Evolutionary conservation across 495 filamentous ascomycete species (phyloP), one percentile per base, ranked within the genome.

Genomic region (Amorphotheca resinae): DNA sequence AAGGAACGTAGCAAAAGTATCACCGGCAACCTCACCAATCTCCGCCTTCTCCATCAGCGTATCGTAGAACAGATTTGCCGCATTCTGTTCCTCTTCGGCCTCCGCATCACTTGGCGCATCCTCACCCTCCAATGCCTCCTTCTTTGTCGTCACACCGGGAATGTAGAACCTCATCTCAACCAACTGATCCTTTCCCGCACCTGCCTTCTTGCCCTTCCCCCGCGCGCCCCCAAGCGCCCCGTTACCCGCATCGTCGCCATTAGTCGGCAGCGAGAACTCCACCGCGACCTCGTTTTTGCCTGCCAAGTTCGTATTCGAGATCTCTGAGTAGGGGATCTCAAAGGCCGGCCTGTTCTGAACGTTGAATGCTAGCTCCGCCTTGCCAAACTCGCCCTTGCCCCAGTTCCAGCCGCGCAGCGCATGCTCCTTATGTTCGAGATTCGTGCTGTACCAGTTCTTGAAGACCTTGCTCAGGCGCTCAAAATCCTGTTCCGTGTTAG

Each of bases 131-230:
- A 72, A 64, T 48, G 82, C 82, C 54, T 87, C 83, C 57, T 87
- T 93, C 62, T 84, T 84, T 16, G 80, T 79, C 1, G 83, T 86
- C 0, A 80, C 85, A 28, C 93, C 93, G 9, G 93, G 93, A 42
- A 99, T 94, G 65, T 95, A 99, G 66, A 99, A 95, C 37, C 93
- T 76, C 85, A 96, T 95, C 63, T 99, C 93, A 11, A 94, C 86
- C 38, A 99, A 66, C 64, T 96, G 87, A 57, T 99, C 93, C 38
- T 77, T 76, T 17, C 82, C 86, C 22, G 84, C 87, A 12, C 80
- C 80, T 15, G 84, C 80, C 64, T 95, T 99, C 60, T 82, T 87
- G 48, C 89, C 87, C 42, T 80, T 80, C 43, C 75, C 79, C 46
- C 80, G 67, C 17, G 82, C 84, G 46, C 85, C 82, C 14, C 85